phyloP scores from a whole-genome alignment of 768 basidiomycete genomes.

The Melanogaster broomeanus region DNA sequence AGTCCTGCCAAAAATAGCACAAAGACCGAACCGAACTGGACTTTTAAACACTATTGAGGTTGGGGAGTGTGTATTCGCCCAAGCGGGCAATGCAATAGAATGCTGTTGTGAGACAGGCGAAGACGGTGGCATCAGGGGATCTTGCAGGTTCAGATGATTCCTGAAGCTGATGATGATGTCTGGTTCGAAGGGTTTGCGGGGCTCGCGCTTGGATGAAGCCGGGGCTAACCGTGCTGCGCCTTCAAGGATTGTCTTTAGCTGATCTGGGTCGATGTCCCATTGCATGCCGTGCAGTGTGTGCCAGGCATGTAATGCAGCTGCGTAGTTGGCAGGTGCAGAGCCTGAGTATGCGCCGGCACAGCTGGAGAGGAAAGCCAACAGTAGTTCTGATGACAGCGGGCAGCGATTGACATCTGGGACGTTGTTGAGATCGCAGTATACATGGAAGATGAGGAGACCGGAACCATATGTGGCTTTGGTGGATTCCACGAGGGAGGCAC shows the following conservation, averaged over 20 bases:
- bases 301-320: neutral
- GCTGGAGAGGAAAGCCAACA: neutral
- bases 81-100: neutral
- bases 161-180: neutral
- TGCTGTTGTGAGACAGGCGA: neutral
- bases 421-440: neutral
- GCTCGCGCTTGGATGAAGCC: neutral
- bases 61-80: no score
- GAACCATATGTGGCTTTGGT: neutral
- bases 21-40: no score
- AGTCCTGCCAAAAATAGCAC: no score
- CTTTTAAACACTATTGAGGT: no score
- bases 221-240: neutral
- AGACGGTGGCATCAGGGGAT: neutral
- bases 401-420: neutral
- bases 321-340: neutral
- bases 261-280: neutral
- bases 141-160: neutral
- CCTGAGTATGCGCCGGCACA: neutral
- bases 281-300: neutral
- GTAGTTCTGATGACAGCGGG: fast-evolving
- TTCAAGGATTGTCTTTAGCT: neutral
- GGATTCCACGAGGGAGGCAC: neutral
- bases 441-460: neutral
- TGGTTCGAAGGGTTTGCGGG: neutral